phyloP scores from a whole-genome alignment of 78 protist genomes.

The Dictyostelium discoideum region DNA sequence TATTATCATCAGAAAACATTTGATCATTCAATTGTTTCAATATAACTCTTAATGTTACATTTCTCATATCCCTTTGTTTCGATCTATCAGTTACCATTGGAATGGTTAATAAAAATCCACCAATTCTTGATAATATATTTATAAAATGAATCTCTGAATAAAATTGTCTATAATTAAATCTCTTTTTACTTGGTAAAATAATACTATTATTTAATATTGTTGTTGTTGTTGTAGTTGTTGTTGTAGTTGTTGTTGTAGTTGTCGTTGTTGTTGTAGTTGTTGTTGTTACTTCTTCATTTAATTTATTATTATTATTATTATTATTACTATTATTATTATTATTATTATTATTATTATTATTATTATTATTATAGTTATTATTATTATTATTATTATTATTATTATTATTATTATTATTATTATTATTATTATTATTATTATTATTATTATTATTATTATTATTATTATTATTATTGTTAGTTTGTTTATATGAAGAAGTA shows the following conservation, averaged over 20 bases:
- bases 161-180: constrained; percentile 22
- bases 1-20: not conserved
- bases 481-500: not conserved
- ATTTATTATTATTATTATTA: not conserved
- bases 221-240: not conserved
- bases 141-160: constrained; percentile 62
- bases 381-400: not conserved
- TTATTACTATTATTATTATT: too few relatives aligned
- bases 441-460: not conserved
- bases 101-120: constrained; percentile 14
- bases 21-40: constrained; percentile 67
- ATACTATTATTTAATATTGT: not conserved
- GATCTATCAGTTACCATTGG: constrained; percentile 16
- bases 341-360: too few relatives aligned
- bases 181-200: not conserved
- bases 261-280: not conserved
- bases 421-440: too few relatives aligned
- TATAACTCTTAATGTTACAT: constrained; percentile 41
- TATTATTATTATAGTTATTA: too few relatives aligned
- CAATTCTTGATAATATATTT: constrained; percentile 60
- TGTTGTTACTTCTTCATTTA: not conserved
- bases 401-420: not conserved
- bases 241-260: not conserved
- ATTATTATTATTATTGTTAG: not conserved
- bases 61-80: constrained; percentile 29